Evolutionary conservation across 1,139 yeast species (phyloP).

Genomic region (Taiozyma sp.): DNA sequence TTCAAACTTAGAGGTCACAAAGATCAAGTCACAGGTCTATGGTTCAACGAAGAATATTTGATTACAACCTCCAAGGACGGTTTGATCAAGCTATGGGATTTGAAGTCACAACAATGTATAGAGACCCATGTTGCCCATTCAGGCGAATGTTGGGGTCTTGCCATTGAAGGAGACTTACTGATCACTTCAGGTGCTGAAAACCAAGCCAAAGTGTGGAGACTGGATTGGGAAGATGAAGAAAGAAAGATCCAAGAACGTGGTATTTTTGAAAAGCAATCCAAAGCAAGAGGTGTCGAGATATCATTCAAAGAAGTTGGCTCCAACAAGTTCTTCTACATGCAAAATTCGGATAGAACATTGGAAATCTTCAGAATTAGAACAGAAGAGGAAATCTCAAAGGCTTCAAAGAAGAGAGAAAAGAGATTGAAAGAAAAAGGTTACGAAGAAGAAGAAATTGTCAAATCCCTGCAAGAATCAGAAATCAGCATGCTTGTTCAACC

Average conservation of each 20-base stretch:
- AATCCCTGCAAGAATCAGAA: slow-evolving; percentile 48
- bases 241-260: slow-evolving; percentile 62
- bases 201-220: slow-evolving; percentile 77
- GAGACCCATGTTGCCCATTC: slow-evolving; percentile 94
- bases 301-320: slow-evolving; percentile 41
- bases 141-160: slow-evolving; percentile 89
- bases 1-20: slow-evolving; percentile 85
- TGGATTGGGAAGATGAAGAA: slow-evolving; percentile 38
- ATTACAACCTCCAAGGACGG: slow-evolving; percentile 86
- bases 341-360: slow-evolving; percentile 75
- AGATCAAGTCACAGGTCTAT: slow-evolving; percentile 77
- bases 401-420: slow-evolving; percentile 71
- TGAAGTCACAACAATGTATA: slow-evolving; percentile 80
- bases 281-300: slow-evolving; percentile 63
- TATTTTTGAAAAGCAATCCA: slow-evolving; percentile 68
- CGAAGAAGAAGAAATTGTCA: slow-evolving; percentile 55
- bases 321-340: slow-evolving; percentile 54
- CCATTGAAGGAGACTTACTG: slow-evolving; percentile 37
- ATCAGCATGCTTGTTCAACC: slow-evolving; percentile 57
- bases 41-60: slow-evolving; percentile 61
- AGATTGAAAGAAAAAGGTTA: slow-evolving; percentile 69
- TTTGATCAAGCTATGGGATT: slow-evolving; percentile 86
- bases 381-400: slow-evolving; percentile 74
- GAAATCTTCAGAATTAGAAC: slow-evolving; percentile 77
- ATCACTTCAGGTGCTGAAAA: slow-evolving; percentile 77